A percentile compares a stretch with the other conserved stretches of the same genome.
Conservation (phyloP, 164 flowering plant species). For the Piper longum region DNA sequence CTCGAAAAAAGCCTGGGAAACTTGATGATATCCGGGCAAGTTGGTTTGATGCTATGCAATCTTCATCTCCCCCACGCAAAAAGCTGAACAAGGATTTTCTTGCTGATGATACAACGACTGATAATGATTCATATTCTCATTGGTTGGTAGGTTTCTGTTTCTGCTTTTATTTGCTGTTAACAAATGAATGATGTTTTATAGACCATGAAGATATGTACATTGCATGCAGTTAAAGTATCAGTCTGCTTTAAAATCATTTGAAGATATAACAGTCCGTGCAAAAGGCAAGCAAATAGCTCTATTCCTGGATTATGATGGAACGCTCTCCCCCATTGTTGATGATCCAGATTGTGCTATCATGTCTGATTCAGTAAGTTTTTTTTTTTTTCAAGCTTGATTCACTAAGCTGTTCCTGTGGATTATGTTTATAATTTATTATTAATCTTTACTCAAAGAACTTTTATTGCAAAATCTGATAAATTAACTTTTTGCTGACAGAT, state of each 20-base stretch:
- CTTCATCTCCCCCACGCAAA: constrained; percentile 85
- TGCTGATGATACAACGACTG: constrained; percentile 23
- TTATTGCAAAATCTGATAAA: neutral
- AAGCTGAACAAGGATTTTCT: constrained; percentile 32
- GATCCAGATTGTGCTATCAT: constrained; percentile 47
- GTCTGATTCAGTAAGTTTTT: constrained; percentile 44
- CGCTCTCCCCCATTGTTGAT: constrained; percentile 34
- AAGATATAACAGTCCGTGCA: constrained; percentile 45
- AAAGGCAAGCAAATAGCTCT: constrained; percentile 71
- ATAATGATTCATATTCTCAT: constrained; percentile 28
- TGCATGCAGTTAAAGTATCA: constrained; percentile 63
- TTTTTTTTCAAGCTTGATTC: too few species aligned
- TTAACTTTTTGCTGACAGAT: constrained; percentile 34
- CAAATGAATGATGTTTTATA: neutral
- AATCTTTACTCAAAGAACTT: neutral
- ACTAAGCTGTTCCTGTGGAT: too few species aligned
- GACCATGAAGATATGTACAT: neutral
- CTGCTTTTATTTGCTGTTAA: neutral
- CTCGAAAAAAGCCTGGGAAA: constrained; percentile 53
- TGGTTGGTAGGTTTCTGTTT: constrained; percentile 53
- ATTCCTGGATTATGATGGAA: constrained; percentile 42
- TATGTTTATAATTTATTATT: too few species aligned
- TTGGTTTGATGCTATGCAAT: constrained; percentile 90
- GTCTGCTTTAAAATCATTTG: constrained; percentile 73
- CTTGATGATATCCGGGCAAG: constrained; percentile 65